These are phyloP conservation scores for Metschnikowia picachoensis DNA, from an alignment of 805 yeast genomes.

Conservation along the genomic window DNA sequence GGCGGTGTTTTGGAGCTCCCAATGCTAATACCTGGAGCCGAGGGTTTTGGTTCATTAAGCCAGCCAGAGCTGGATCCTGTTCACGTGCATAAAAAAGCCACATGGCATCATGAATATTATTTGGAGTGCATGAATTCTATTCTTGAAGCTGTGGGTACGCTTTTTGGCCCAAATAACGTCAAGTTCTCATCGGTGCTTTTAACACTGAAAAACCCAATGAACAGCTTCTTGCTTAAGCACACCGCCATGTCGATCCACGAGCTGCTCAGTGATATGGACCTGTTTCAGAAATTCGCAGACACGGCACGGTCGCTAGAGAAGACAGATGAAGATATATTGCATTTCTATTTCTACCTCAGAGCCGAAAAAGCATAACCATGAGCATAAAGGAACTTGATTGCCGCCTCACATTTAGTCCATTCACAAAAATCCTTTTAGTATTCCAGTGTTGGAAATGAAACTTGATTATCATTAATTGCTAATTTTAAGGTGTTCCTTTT, in stretches of 20 bases:
- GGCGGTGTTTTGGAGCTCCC: conserved; percentile 38
- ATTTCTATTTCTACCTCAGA: conserved; percentile 24
- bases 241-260: conserved; percentile 30
- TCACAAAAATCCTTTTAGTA: no score
- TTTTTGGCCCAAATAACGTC: conserved; percentile 36
- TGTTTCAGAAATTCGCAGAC: conserved; percentile 1
- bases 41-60: background rate
- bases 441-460: no score
- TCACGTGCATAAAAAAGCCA: background rate
- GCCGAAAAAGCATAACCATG: conserved; percentile 20
- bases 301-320: conserved; percentile 1
- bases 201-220: conserved; percentile 28
- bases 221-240: conserved; percentile 27
- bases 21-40: conserved; percentile 10
- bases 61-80: background rate
- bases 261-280: conserved; percentile 30
- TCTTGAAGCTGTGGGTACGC: background rate
- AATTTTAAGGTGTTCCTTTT: no score
- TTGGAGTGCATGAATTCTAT: conserved; percentile 1
- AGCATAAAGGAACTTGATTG: no score
- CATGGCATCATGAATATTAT: background rate
- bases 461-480: no score
- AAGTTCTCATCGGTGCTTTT: conserved; percentile 28
- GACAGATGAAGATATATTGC: conserved; percentile 10
- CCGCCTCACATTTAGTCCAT: no score